Conservation (phyloP, 352 stramenopile genomes). For the Phytophthora meadii region DNA sequence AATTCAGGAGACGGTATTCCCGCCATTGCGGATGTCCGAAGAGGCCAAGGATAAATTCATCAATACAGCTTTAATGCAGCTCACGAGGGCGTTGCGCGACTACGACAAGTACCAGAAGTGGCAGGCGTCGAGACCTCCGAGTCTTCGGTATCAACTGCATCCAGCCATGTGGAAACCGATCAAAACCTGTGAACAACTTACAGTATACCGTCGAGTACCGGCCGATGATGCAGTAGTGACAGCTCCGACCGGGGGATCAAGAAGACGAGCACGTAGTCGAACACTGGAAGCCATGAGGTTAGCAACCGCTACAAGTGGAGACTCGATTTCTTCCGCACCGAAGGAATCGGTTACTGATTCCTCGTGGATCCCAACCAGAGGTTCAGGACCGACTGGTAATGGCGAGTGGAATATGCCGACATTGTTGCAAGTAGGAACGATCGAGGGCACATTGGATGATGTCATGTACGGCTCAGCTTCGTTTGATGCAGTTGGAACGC, state of each 20-base stretch:
- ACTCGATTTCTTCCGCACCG: constrained; percentile 29
- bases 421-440: constrained; percentile 47
- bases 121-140: constrained; percentile 40
- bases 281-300: constrained; percentile 35
- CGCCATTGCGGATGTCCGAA: constrained; percentile 35
- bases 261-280: constrained; percentile 37
- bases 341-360: constrained; percentile 26
- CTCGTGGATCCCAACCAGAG: constrained; percentile 20
- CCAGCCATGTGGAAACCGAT: constrained; percentile 48
- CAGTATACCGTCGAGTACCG: constrained; percentile 42
- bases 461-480: constrained; percentile 53
- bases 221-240: constrained; percentile 27
- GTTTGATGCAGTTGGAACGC: constrained; percentile 29
- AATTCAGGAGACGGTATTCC: constrained; percentile 48
- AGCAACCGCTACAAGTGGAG: constrained; percentile 7
- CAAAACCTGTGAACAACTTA: constrained; percentile 52
- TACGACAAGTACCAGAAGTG: constrained; percentile 48
- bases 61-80: constrained; percentile 38
- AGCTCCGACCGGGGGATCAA: constrained; percentile 14
- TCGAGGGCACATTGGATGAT: constrained; percentile 55
- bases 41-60: constrained; percentile 35
- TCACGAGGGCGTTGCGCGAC: constrained; percentile 40
- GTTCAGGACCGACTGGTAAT: constrained; percentile 9
- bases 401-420: constrained; percentile 43
- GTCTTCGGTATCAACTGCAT: constrained; percentile 48